Base-by-base conservation (phyloP, 2,329 filamentous ascomycete genomes). In the Pestalotiopsis sp. region DNA sequence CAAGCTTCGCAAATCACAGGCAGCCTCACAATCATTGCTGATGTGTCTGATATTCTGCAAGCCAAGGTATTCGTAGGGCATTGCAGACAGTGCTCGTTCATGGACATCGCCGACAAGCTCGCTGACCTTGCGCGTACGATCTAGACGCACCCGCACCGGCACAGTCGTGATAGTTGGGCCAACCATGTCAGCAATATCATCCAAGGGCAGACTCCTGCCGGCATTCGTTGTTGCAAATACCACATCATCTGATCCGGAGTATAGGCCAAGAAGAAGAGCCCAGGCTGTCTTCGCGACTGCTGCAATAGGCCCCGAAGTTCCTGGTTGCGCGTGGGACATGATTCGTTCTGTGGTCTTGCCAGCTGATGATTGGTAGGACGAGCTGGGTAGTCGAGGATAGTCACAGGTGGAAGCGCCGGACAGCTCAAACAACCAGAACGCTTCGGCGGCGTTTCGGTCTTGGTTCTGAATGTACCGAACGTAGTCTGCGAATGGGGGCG, bases 121-220 rank as follows among this genome's bases (percentile, higher is more conserved):
- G 35, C n/a, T 9, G 20, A 66, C 52, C 35, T 24, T 39, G 40
- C 40, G 63, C 5, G 20, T 39, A 4, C 35, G 26, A 14, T 44
- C 55, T 3, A 66, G 55, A 22, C 55, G 52, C 2, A 66, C 55
- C 7, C 64, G 64, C 10, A 66, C 55, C 11, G 64, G 64, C 3
- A 66, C 55, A 17, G 64, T 59, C 17, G 64, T 60, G 52, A 66
- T 66, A n/a, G 64, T 66, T 14, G 64, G 64, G 4, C 64, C 64
- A 26, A 66, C 56, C 52, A 66, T 66, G 4, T 66, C 64, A 11
- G 52, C 64, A 30, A 66, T 58, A 7, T 35, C 64, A 52, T 60
- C 56, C n/a, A 66, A n/a, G 14, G 64, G 30, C n/a, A 58, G n/a
- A 22, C 35, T 66, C 22, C 64, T 58, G 13, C 64, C 64, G n/a